phyloP scores from a whole-genome alignment of 1,284 basidiomycete genomes.

The Cerrena zonata region DNA sequence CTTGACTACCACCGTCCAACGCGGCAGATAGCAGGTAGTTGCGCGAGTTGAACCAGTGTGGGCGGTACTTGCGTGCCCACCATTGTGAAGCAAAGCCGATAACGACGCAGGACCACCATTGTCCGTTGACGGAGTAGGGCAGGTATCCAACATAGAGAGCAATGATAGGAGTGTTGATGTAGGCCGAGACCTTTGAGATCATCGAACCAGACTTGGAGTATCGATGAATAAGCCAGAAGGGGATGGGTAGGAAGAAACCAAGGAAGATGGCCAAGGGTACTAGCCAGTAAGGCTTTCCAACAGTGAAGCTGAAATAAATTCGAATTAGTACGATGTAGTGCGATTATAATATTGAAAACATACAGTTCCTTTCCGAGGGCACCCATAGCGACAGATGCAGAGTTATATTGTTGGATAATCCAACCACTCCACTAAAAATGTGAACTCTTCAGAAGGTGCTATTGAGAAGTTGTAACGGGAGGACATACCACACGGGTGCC shows the following conservation, averaged over 20 bases:
- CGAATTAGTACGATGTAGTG: not conserved
- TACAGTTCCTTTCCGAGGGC: constrained; percentile 48
- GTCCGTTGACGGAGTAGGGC: constrained; percentile 52
- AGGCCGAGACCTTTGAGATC: constrained; percentile 34
- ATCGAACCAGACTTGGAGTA: constrained; percentile 30
- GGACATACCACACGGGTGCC: constrained; percentile 39
- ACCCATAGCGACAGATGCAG: constrained; percentile 52
- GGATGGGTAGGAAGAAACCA: constrained; percentile 44
- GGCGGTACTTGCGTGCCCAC: constrained; percentile 41
- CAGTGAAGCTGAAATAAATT: constrained; percentile 20
- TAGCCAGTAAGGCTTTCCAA: constrained; percentile 44
- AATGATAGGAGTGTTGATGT: constrained; percentile 47
- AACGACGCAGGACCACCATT: constrained; percentile 42
- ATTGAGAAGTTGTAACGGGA: not conserved
- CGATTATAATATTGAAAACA: not conserved
- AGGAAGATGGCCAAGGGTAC: constrained; percentile 44
- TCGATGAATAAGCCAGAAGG: constrained; percentile 45
- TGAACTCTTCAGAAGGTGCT: constrained; percentile 6
- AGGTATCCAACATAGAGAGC: constrained; percentile 48
- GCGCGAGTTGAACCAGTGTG: constrained; percentile 48
- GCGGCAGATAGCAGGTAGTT: constrained; percentile 43
- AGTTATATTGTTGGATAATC: constrained; percentile 49
- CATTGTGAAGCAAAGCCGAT: constrained; percentile 44
- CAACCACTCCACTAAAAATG: constrained; percentile 42
- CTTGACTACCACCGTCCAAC: constrained; percentile 43